Base-by-base conservation (phyloP, 345 rosid species). In the Rhodamnia argentea region DNA sequence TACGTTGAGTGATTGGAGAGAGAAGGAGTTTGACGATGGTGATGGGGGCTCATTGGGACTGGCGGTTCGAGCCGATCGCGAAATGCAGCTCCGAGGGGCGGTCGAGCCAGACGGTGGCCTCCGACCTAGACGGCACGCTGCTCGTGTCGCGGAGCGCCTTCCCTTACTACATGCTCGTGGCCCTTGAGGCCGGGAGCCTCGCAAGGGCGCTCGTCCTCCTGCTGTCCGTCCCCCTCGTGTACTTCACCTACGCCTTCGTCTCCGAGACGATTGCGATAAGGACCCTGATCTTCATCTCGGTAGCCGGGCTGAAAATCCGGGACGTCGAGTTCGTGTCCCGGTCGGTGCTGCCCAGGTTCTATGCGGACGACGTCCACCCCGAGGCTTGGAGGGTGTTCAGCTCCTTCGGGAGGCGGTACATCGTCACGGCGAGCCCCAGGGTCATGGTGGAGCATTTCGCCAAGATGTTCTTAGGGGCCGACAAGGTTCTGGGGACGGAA, bases 401-500 rank as follows among this genome's bases (percentile, higher is more conserved):
- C 82, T 92, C 98, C 15, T 97, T 95, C 11, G 98, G 98, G 16
- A 94, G 90, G 86, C 89, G 98, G 26, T 95, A 91, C 84, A 88
- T 97, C 6, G 86, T 97, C 13, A 95, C 99, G 9, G 98, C 96
- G 2, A 94, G 87, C 89, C 99, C 99, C 4, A 89, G 96, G 58
- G 87, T 97, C 50, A 93, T 97, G 98, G 95, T 94, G 47, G 99
- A 97, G 62, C 99, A 95, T 24, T 97, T 96, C 84, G 97, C 84
- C 18, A 94, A 93, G 88, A 85, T 89, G 3, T 94, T 91, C 84
- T 85, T 97, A 5, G 99, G 98, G 14, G 98, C 91, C 2, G 98
- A 96, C 47, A 92, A 93, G 88, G 99, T 96, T 85, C 88, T 97
- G 29, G 99, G 99, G 52, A 95, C 98, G 3, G 99, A 96, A 78